A percentile compares a stretch with the other conserved stretches of the same genome.
phyloP scores from a whole-genome alignment of 805 yeast genomes.

The Candida schatavii region DNA sequence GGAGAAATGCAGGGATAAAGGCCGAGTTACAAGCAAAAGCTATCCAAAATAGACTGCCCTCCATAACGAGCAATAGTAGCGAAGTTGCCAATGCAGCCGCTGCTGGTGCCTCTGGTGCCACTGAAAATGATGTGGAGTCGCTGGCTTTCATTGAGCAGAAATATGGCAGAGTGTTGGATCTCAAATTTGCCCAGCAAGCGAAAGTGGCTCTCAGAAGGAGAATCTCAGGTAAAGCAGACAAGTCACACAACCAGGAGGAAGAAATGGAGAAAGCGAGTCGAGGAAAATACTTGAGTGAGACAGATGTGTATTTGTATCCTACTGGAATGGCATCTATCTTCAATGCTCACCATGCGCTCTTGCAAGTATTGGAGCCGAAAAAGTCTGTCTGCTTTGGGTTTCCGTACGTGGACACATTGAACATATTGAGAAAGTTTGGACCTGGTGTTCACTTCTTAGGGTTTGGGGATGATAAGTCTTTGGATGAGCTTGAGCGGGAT shows the following conservation, averaged over 20 bases:
- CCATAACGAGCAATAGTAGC: conserved; percentile 15
- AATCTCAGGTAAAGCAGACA: conserved; percentile 64
- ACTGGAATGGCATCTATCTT: conserved; percentile 93
- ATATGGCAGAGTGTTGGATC: conserved; percentile 84
- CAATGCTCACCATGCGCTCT: conserved; percentile 64
- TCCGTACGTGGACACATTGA: conserved; percentile 91
- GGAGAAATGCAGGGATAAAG: conserved; percentile 14
- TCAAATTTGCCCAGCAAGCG: conserved; percentile 72
- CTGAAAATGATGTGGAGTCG: conserved; percentile 50
- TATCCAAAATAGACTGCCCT: conserved; percentile 31
- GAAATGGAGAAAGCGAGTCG: conserved; percentile 26
- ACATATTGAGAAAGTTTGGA: conserved; percentile 84
- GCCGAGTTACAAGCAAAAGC: conserved; percentile 35
- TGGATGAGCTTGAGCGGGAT: conserved; percentile 60
- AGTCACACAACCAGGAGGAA: conserved; percentile 25
- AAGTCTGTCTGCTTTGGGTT: conserved; percentile 94
- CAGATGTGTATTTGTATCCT: conserved; percentile 81
- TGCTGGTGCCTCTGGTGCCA: too few species aligned
- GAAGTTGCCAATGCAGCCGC: neutral
- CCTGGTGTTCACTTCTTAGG: conserved; percentile 88
- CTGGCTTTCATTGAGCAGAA: conserved; percentile 78
- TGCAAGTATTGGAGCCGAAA: conserved; percentile 26
- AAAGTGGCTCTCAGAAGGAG: conserved; percentile 70
- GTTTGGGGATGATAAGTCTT: conserved; percentile 68
- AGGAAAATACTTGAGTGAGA: conserved; percentile 38